Evolutionary conservation across 169 alveolate genomes (phyloP).

Genomic region (Theileria orientalis): DNA sequence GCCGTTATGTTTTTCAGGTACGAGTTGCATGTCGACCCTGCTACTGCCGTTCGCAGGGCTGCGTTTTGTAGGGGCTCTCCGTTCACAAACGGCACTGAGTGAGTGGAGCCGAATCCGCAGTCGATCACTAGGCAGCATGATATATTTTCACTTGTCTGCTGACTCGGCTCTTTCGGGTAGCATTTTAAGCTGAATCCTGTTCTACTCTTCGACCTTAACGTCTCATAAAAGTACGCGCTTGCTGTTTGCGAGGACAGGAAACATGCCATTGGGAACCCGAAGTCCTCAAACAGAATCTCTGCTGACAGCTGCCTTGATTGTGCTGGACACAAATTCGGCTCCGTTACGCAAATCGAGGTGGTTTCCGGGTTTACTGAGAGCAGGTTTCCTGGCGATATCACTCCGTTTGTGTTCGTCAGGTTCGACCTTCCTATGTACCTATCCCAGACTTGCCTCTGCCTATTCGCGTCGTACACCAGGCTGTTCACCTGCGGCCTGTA

Average conservation of each 20-base stretch:
- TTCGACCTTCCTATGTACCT: constrained; percentile 67
- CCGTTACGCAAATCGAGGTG: constrained; percentile 72
- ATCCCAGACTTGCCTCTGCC: constrained; percentile 81
- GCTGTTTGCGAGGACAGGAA: constrained; percentile 80
- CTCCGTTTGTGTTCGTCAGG: constrained; percentile 11
- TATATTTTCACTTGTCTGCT: constrained; percentile 1
- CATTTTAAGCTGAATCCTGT: constrained; percentile 8
- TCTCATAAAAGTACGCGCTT: constrained; percentile 63
- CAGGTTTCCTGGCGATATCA: constrained; percentile 23
- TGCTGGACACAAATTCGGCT: constrained; percentile 82
- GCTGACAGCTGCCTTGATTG: constrained; percentile 78
- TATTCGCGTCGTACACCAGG: constrained; percentile 72
- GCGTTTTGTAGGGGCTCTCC: constrained; percentile 76
- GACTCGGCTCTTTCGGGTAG: neutral
- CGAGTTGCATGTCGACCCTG: constrained; percentile 78
- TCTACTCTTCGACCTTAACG: neutral
- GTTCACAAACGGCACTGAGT: constrained; percentile 78
- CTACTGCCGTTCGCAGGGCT: constrained; percentile 75
- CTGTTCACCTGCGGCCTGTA: constrained; percentile 78
- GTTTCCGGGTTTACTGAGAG: constrained; percentile 55
- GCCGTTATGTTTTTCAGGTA: constrained; percentile 75
- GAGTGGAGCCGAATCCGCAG: constrained; percentile 80
- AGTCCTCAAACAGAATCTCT: constrained; percentile 81
- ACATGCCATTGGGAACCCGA: constrained; percentile 64
- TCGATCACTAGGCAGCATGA: constrained; percentile 83